A percentile compares a stretch with the other conserved stretches of the same genome.
phyloP scores from a whole-genome alignment of 441 rosid species.

The Melastoma candidum region DNA sequence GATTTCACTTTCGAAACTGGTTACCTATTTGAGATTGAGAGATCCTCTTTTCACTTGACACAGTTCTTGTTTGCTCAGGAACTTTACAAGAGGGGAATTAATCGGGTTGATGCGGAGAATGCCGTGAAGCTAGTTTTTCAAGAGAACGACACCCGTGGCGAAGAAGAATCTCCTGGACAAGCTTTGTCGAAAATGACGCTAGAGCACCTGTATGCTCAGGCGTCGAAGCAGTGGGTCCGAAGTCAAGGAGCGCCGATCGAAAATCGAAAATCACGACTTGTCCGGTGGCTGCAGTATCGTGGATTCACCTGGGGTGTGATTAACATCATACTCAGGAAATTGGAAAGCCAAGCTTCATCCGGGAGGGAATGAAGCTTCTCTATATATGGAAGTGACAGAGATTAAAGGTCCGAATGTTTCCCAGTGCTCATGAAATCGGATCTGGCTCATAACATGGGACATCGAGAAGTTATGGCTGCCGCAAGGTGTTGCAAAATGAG shows the following conservation, averaged over 20 bases:
- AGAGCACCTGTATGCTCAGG: slow-evolving; percentile 63
- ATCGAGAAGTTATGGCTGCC: too few species aligned
- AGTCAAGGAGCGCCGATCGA: slow-evolving; percentile 48
- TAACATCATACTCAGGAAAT: slow-evolving; percentile 42
- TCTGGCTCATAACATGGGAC: too few species aligned
- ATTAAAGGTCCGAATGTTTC: too few species aligned
- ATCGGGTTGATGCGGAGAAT: slow-evolving; percentile 37
- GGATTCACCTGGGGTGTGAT: slow-evolving; percentile 78
- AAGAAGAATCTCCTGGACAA: slow-evolving; percentile 28
- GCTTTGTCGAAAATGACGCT: slow-evolving; percentile 57
- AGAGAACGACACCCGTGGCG: slow-evolving; percentile 30
- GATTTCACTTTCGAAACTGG: neutral
- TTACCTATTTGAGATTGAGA: neutral
- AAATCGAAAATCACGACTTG: slow-evolving; percentile 61
- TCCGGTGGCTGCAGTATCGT: slow-evolving; percentile 89
- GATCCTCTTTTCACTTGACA: slow-evolving; percentile 5
- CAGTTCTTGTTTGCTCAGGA: slow-evolving; percentile 36
- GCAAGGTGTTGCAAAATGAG: too few species aligned
- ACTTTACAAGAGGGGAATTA: slow-evolving; percentile 57
- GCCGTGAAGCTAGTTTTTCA: slow-evolving; percentile 71
- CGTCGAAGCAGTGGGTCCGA: slow-evolving; percentile 74
- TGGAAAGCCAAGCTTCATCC: slow-evolving; percentile 38
- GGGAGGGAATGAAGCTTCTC: slow-evolving; percentile 18
- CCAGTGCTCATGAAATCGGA: too few species aligned
- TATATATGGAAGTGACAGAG: neutral